Percentiles rank a stretch among this genome's conserved stretches.
Conservation (phyloP, 2,329 filamentous ascomycete genomes). For the Dactylonectria estremocensis region DNA sequence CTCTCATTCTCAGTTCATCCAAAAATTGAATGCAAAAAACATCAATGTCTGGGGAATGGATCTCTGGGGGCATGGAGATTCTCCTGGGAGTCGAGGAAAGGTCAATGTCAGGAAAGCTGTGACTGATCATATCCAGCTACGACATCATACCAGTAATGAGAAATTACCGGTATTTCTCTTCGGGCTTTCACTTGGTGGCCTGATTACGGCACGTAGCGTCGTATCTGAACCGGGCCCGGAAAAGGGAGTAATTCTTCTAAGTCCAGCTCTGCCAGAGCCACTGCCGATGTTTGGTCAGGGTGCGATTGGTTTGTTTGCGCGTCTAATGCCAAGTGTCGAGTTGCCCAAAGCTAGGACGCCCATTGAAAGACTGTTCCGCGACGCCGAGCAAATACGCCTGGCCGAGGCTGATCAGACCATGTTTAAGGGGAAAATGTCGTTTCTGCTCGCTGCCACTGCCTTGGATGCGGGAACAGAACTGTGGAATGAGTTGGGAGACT, state of each 20-base stretch:
- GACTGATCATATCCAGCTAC: background rate
- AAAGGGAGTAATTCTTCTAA: background rate
- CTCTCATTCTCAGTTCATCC: background rate
- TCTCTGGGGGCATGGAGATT: background rate
- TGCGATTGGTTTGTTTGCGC: background rate
- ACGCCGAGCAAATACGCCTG: background rate
- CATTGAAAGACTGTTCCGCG: background rate
- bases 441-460: background rate
- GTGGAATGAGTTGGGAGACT: background rate
- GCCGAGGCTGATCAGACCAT: background rate
- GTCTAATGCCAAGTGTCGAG: background rate
- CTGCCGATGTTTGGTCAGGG: background rate
- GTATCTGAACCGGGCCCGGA: background rate
- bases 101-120: background rate
- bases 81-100: background rate
- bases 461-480: background rate
- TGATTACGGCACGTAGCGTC: background rate
- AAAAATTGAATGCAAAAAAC: background rate
- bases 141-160: background rate
- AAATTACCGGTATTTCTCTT: background rate
- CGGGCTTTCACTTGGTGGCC: background rate
- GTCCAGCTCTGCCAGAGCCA: background rate
- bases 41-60: background rate
- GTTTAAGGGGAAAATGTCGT: background rate
- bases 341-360: background rate